Evolutionary conservation across 2,329 filamentous ascomycete genomes (phyloP).

Genomic region (Pseudocercospora crystallina): DNA sequence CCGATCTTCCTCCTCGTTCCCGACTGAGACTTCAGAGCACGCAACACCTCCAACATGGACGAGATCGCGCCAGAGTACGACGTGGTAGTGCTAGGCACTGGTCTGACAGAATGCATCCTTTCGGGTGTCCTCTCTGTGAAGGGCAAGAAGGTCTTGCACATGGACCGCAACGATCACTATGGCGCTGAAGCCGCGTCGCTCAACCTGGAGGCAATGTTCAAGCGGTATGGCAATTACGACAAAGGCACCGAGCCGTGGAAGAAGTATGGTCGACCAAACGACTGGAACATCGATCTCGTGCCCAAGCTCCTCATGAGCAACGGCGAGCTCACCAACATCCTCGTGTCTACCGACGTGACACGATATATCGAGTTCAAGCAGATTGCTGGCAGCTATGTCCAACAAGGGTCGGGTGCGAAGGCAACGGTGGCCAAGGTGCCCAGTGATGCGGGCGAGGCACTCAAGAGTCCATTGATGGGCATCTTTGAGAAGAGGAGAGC

Average conservation of each 20-base stretch:
- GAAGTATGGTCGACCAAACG: constrained; percentile 92
- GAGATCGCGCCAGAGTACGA: constrained; percentile 99
- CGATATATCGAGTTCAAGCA: constrained; percentile 56
- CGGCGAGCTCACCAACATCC: constrained; percentile 96
- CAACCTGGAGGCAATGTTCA: constrained; percentile 96
- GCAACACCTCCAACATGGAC: constrained; percentile 64
- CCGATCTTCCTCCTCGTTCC: too few species aligned
- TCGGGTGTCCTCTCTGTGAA: constrained; percentile 97
- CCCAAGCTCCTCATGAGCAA: constrained; percentile 99
- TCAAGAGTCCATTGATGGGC: constrained; percentile 92
- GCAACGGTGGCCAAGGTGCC: constrained; percentile 96
- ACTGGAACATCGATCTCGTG: constrained; percentile 99
- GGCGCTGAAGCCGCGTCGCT: constrained; percentile 96
- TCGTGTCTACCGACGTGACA: constrained; percentile 82
- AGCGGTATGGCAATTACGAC: constrained; percentile 84
- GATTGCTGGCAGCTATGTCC: constrained; percentile 93
- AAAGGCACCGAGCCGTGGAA: constrained; percentile 90
- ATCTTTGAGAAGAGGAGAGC: constrained; percentile 97
- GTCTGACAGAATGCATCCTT: constrained; percentile 97
- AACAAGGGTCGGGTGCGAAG: constrained; percentile 78
- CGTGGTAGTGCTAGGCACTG: constrained; percentile 96
- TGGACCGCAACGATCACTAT: constrained; percentile 97
- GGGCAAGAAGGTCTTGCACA: constrained; percentile 98
- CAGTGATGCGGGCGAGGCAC: constrained; percentile 84
- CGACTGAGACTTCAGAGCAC: too few species aligned